Evolutionary conservation across 345 rosid genomes (phyloP).

Genomic region (Bruguiera parviflora): DNA sequence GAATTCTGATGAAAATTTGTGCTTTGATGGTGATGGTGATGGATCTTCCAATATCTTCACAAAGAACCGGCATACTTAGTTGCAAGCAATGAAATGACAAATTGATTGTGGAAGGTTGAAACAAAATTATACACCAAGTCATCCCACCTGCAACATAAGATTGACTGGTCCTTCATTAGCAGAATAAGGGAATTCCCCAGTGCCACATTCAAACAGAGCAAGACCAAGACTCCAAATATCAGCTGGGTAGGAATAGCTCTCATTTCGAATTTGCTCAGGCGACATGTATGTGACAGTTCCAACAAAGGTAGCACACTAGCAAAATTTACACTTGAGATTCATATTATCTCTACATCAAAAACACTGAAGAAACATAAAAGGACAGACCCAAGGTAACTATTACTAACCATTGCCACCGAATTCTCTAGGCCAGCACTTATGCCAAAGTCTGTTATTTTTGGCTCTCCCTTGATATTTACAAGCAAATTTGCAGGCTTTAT

Average conservation of each 20-base stretch:
- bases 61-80: conserved; percentile 9
- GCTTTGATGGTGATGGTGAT: conserved; percentile 74
- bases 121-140: neutral
- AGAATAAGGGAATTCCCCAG: conserved; percentile 88
- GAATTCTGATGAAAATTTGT: conserved; percentile 73
- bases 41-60: conserved; percentile 89
- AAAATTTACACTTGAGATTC: conserved; percentile 21
- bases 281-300: conserved; percentile 99
- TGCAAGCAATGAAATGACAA: conserved; percentile 1
- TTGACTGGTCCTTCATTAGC: conserved; percentile 89
- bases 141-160: conserved; percentile 83
- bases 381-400: neutral
- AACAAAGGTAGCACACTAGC: conserved; percentile 93
- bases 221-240: conserved; percentile 99
- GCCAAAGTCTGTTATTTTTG: conserved; percentile 95
- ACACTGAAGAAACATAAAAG: conserved; percentile 11
- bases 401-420: conserved; percentile 89
- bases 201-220: conserved; percentile 89
- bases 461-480: conserved; percentile 87
- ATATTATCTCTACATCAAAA: conserved; percentile 1
- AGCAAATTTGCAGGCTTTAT: conserved; percentile 97
- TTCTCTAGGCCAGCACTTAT: conserved; percentile 96
- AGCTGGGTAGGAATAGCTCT: conserved; percentile 86
- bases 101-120: conserved; percentile 4
- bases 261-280: conserved; percentile 85